phyloP scores from a whole-genome alignment of 2,329 filamentous ascomycete genomes.

The Helotiales sp. region DNA sequence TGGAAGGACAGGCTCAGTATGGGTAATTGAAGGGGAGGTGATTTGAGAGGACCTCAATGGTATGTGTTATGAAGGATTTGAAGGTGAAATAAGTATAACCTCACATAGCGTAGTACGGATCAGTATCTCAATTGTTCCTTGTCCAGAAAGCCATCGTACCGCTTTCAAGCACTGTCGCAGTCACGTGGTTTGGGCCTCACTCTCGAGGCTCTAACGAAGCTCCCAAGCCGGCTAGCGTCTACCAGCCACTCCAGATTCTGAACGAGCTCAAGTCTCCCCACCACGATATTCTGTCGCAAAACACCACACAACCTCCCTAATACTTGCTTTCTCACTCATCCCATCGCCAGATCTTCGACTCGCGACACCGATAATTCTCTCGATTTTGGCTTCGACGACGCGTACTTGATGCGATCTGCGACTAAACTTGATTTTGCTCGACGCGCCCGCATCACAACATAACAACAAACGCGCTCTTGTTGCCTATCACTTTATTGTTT shows the following conservation, averaged over 20 bases:
- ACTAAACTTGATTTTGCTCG: slow-evolving; percentile 11
- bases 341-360: slow-evolving; percentile 8
- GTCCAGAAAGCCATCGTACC: background rate
- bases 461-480: slow-evolving; percentile 27
- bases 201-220: background rate
- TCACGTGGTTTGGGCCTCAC: background rate
- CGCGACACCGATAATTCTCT: slow-evolving; percentile 11
- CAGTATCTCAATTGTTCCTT: background rate
- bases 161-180: background rate
- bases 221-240: background rate
- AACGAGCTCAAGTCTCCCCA: slow-evolving; percentile 12
- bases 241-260: slow-evolving; percentile 18
- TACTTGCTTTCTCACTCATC: slow-evolving; percentile 10
- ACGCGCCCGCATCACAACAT: slow-evolving; percentile 25
- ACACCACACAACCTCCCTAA: slow-evolving; percentile 12
- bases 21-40: background rate
- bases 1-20: background rate
- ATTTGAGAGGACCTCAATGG: background rate
- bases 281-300: slow-evolving; percentile 17
- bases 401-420: slow-evolving; percentile 19
- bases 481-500: slow-evolving; percentile 7
- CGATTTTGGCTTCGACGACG: slow-evolving; percentile 1
- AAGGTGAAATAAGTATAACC: too few relatives aligned
- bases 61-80: background rate
- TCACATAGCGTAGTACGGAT: too few relatives aligned